Percentiles rank a stretch among this genome's conserved stretches.
phyloP scores from a whole-genome alignment of 768 basidiomycete species.

The Leccinum imitatum region DNA sequence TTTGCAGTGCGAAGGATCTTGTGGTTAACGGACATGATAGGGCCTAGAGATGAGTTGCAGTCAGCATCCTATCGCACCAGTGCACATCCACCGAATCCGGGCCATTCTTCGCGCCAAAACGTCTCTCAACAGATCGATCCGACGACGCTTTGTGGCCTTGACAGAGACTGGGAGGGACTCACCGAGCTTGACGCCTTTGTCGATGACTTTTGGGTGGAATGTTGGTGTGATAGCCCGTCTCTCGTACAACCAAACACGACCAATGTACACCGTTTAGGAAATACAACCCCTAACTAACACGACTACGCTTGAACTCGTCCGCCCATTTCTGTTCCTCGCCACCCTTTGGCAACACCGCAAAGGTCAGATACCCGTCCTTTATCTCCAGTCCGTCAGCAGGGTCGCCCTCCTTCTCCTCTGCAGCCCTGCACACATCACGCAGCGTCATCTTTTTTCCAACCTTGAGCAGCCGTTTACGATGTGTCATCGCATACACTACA shows the following conservation, averaged over 20 bases:
- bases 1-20: slow-evolving; percentile 98
- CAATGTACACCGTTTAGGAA: slow-evolving; percentile 24
- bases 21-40: slow-evolving; percentile 68
- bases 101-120: slow-evolving; percentile 20
- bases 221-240: slow-evolving; percentile 8
- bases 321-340: slow-evolving; percentile 82
- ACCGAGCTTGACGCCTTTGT: slow-evolving; percentile 67
- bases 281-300: slow-evolving; percentile 7
- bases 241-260: slow-evolving; percentile 30
- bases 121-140: slow-evolving; percentile 24
- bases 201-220: slow-evolving; percentile 35
- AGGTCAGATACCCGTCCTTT: slow-evolving; percentile 77
- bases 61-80: slow-evolving; percentile 45
- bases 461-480: slow-evolving; percentile 75
- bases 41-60: slow-evolving; percentile 20
- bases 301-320: slow-evolving; percentile 74
- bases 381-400: slow-evolving; percentile 78
- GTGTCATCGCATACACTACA: slow-evolving; percentile 82
- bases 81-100: slow-evolving; percentile 57
- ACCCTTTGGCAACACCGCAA: slow-evolving; percentile 78
- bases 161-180: slow-evolving; percentile 47
- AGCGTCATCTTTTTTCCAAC: slow-evolving; percentile 90
- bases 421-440: slow-evolving; percentile 66
- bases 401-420: slow-evolving; percentile 58
- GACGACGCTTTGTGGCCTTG: slow-evolving; percentile 5